phyloP scores from a whole-genome alignment of 208 protist species.

The Leishmania aethiopica region DNA sequence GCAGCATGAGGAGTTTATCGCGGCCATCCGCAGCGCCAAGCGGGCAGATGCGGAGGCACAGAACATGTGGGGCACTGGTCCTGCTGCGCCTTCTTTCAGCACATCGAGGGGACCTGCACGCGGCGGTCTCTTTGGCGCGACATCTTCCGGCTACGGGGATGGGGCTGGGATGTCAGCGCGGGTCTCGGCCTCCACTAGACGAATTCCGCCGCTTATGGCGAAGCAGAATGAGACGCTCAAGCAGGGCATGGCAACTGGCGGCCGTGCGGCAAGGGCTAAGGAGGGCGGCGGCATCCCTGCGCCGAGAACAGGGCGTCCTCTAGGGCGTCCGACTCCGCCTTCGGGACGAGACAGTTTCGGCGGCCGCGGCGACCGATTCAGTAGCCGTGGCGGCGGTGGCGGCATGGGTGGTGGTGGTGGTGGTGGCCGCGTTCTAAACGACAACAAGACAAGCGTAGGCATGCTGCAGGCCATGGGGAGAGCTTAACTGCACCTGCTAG shows the following conservation, averaged over 20 bases:
- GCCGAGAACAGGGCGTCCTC: conserved; percentile 4
- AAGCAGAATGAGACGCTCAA: conserved; percentile 57
- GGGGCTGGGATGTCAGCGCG: background rate
- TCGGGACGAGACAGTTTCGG: conserved; percentile 12
- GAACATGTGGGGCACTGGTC: conserved; percentile 57
- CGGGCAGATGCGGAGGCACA: conserved; percentile 29
- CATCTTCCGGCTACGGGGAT: background rate
- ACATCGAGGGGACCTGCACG: conserved; percentile 4
- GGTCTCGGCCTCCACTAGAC: conserved; percentile 16
- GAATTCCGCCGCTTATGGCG: conserved; percentile 61
- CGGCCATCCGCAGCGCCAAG: conserved; percentile 68
- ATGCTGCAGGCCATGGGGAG: conserved; percentile 86
- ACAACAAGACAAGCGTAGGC: conserved; percentile 85
- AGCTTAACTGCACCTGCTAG: conserved; percentile 34
- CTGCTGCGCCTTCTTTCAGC: background rate
- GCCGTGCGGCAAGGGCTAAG: conserved; percentile 31
- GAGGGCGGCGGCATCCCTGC: conserved; percentile 16
- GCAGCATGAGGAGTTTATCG: conserved; percentile 90
- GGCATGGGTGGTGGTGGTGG: conserved; percentile 37
- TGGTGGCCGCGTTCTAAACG: conserved; percentile 64
- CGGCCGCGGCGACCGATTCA: conserved; percentile 38
- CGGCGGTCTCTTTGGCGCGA: conserved; percentile 6
- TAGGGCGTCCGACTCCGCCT: conserved; percentile 2
- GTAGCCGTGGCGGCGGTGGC: conserved; percentile 20
- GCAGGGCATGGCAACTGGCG: conserved; percentile 56